Conservation (phyloP, 2,329 filamentous ascomycete species). For the Aspergillus floridensis region DNA sequence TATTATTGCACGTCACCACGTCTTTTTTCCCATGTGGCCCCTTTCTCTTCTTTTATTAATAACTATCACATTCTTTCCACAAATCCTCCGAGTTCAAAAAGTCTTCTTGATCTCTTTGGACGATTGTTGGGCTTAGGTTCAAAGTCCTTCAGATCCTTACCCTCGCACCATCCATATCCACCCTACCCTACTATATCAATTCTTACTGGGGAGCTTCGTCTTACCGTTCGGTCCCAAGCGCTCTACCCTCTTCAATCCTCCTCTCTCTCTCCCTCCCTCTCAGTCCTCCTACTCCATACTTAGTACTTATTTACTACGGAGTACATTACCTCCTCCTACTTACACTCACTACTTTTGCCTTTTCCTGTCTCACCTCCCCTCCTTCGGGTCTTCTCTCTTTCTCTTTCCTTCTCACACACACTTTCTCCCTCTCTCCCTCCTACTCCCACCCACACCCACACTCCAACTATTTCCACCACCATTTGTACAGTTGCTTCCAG, state of each 20-base stretch:
- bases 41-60: constrained; percentile 18
- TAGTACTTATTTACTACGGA: not conserved
- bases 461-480: constrained; percentile 12
- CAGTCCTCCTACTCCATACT: constrained; percentile 5
- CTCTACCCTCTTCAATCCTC: constrained; percentile 17
- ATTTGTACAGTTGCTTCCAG: not conserved
- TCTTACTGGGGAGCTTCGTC: constrained; percentile 8
- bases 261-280: constrained; percentile 16
- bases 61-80: constrained; percentile 18
- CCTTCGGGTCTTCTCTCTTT: constrained; percentile 8
- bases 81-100: constrained; percentile 13
- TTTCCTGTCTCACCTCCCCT: constrained; percentile 6
- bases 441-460: not conserved
- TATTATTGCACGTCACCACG: constrained; percentile 18
- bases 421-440: constrained; percentile 13
- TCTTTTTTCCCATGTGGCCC: constrained; percentile 18
- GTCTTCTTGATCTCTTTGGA: constrained; percentile 3
- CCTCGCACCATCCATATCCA: constrained; percentile 7
- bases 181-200: constrained; percentile 10
- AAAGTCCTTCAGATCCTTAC: constrained; percentile 1
- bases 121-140: not conserved
- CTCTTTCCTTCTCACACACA: constrained; percentile 17
- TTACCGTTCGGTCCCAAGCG: constrained; percentile 10
- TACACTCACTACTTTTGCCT: constrained; percentile 12
- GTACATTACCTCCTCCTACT: constrained; percentile 5